Evolutionary conservation across 352 stramenopile species (phyloP).

Genomic region (Globisporangium mamillatum): DNA sequence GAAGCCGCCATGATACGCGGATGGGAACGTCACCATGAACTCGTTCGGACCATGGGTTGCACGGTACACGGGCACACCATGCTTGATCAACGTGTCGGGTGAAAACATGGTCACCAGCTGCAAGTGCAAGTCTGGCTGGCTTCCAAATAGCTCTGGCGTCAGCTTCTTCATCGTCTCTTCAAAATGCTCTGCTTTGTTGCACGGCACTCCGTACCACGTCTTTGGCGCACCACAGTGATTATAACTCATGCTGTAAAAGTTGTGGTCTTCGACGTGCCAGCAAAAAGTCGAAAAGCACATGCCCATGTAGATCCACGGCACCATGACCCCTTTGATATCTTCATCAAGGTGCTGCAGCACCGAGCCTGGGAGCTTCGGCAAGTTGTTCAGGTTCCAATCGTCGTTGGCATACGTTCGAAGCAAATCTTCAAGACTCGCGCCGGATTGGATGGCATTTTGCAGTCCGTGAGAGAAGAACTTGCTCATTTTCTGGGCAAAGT

Average conservation of each 20-base stretch:
- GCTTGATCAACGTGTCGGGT: constrained; percentile 59
- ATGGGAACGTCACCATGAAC: constrained; percentile 99
- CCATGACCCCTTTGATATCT: constrained; percentile 98
- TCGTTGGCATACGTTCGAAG: constrained; percentile 75
- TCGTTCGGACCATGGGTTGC: constrained; percentile 94
- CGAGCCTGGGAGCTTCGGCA: constrained; percentile 92
- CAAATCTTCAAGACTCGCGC: constrained; percentile 42
- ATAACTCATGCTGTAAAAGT: constrained; percentile 99
- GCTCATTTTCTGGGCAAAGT: constrained; percentile 33
- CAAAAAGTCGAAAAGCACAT: constrained; percentile 99
- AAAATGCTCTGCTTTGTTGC: constrained; percentile 88
- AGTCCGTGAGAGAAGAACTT: constrained; percentile 62
- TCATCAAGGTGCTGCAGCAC: constrained; percentile 96
- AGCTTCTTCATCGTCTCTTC: constrained; percentile 89
- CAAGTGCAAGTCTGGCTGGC: constrained; percentile 95
- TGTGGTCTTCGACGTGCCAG: constrained; percentile 99
- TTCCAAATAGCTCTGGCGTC: constrained; percentile 93
- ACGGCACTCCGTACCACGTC: constrained; percentile 97
- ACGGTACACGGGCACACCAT: constrained; percentile 93
- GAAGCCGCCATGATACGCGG: constrained; percentile 97
- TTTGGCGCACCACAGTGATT: constrained; percentile 96
- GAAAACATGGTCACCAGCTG: constrained; percentile 89
- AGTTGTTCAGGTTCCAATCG: constrained; percentile 99
- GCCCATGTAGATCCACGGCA: constrained; percentile 99
- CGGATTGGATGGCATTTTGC: constrained; percentile 20